These are phyloP conservation scores for Huntiella omanensis DNA, from an alignment of 2,329 filamentous ascomycete genomes.

Conservation along the genomic window DNA sequence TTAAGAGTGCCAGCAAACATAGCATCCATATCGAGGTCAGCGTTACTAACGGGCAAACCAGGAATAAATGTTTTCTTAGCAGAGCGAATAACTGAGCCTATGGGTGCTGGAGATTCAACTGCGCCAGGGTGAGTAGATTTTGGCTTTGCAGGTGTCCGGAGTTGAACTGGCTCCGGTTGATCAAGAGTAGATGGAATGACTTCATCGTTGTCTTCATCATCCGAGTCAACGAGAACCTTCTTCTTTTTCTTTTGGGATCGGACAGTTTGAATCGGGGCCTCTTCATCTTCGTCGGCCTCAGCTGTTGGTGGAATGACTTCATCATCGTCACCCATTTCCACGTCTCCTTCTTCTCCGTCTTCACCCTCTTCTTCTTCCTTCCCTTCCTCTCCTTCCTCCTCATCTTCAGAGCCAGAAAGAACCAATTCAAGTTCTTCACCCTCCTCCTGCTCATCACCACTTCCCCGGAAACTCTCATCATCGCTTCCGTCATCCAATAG, in stretches of 20 bases:
- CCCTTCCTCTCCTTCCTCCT: conserved; percentile 20
- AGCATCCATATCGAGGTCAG: conserved; percentile 62
- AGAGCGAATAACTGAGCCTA: conserved; percentile 47
- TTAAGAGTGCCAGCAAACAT: conserved; percentile 86
- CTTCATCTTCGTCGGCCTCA: conserved; percentile 21
- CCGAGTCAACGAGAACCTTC: conserved; percentile 43
- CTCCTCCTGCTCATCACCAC: conserved; percentile 21
- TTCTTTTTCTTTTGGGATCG: conserved; percentile 34
- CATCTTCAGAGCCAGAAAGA: conserved; percentile 27
- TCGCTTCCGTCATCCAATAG: conserved; percentile 38
- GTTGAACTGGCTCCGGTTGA: conserved; percentile 14
- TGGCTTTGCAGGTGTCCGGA: conserved; percentile 26
- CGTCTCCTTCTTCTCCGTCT: conserved; percentile 24
- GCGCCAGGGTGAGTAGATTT: conserved; percentile 22
- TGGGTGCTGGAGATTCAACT: conserved; percentile 25
- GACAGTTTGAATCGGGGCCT: conserved; percentile 27
- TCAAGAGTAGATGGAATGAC: conserved; percentile 14
- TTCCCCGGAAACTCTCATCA: conserved; percentile 30
- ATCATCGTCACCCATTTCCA: conserved; percentile 18
- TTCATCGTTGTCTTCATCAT: conserved; percentile 26
- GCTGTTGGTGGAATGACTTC: conserved; percentile 12
- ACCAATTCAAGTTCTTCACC: conserved; percentile 22
- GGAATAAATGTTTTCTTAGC: conserved; percentile 53
- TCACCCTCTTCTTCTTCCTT: conserved; percentile 19
- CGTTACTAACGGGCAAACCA: conserved; percentile 41